Percentiles rank a stretch among this genome's conserved stretches.
Conservation (phyloP, 495 filamentous ascomycete genomes). For the Xylaria intraflava region DNA sequence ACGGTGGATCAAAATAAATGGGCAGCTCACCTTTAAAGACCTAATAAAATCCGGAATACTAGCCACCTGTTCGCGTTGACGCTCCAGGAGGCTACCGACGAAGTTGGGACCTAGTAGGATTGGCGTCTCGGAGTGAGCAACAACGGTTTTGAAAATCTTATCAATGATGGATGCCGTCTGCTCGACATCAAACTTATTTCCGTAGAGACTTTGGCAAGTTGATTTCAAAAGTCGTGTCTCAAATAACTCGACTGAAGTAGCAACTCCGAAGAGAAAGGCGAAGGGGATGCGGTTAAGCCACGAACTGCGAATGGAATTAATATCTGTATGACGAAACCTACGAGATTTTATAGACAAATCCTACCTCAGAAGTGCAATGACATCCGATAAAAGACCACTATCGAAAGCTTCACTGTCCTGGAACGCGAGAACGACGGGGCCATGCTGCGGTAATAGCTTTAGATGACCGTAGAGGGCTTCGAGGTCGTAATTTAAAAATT, state of each 20-base stretch:
- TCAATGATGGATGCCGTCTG: slow-evolving; percentile 69
- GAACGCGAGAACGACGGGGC: slow-evolving; percentile 69
- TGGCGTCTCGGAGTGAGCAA: slow-evolving; percentile 46
- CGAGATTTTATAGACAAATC: slow-evolving; percentile 11
- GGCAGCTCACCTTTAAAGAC: slow-evolving; percentile 62
- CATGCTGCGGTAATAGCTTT: slow-evolving; percentile 45
- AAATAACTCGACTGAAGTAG: slow-evolving; percentile 85
- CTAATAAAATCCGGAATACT: slow-evolving; percentile 74
- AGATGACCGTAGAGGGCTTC: slow-evolving; percentile 66
- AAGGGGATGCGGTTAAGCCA: slow-evolving; percentile 90
- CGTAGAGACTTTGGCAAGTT: slow-evolving; percentile 61
- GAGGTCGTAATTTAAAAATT: slow-evolving; percentile 85
- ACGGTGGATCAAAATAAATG: background rate
- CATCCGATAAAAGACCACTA: slow-evolving; percentile 63
- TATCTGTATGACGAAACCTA: background rate
- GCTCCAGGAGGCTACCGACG: slow-evolving; percentile 60
- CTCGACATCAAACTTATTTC: slow-evolving; percentile 77
- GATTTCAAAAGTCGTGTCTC: slow-evolving; percentile 75
- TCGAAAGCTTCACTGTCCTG: slow-evolving; percentile 94
- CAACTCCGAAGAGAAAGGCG: slow-evolving; percentile 77
- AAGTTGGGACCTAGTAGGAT: slow-evolving; percentile 64
- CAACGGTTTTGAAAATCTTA: slow-evolving; percentile 64
- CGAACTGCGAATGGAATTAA: slow-evolving; percentile 44
- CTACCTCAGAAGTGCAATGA: slow-evolving; percentile 72
- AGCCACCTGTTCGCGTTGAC: slow-evolving; percentile 79